phyloP scores from a whole-genome alignment of 2,329 filamentous ascomycete species.

The Aspergillus niger region DNA sequence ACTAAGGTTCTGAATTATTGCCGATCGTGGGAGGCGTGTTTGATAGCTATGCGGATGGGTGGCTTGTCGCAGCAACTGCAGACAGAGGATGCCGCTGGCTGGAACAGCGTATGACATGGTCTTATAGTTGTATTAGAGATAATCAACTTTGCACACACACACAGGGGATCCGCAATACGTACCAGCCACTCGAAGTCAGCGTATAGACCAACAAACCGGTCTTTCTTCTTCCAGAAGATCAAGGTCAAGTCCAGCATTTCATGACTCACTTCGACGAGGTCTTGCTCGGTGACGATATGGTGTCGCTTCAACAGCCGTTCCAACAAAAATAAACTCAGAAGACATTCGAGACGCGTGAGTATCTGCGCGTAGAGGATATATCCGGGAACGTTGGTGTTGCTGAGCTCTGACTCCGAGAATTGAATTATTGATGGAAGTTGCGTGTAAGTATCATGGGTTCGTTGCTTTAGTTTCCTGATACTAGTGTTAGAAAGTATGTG shows the following conservation, averaged over 20 bases:
- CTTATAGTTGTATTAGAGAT: background rate
- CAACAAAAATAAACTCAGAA: background rate
- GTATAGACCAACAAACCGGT: background rate
- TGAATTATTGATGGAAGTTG: background rate
- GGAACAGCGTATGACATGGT: background rate
- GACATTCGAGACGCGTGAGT: background rate
- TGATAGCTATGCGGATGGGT: background rate
- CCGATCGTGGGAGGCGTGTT: background rate
- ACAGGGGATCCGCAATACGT: background rate
- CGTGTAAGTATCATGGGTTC: background rate
- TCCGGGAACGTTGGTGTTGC: background rate
- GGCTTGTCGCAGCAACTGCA: background rate
- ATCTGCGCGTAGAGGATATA: background rate
- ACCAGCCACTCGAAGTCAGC: background rate
- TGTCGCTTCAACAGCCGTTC: constrained; percentile 5
- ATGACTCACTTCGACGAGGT: constrained; percentile 3
- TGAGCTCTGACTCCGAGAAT: background rate
- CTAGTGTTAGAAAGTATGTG: background rate
- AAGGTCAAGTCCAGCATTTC: constrained; percentile 1
- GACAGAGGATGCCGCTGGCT: background rate
- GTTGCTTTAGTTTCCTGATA: background rate
- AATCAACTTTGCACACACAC: background rate
- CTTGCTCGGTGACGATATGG: background rate
- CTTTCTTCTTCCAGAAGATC: constrained; percentile 6
- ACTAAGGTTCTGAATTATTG: background rate